phyloP scores from a whole-genome alignment of 352 stramenopile genomes.

The Pythium dissotocum region DNA sequence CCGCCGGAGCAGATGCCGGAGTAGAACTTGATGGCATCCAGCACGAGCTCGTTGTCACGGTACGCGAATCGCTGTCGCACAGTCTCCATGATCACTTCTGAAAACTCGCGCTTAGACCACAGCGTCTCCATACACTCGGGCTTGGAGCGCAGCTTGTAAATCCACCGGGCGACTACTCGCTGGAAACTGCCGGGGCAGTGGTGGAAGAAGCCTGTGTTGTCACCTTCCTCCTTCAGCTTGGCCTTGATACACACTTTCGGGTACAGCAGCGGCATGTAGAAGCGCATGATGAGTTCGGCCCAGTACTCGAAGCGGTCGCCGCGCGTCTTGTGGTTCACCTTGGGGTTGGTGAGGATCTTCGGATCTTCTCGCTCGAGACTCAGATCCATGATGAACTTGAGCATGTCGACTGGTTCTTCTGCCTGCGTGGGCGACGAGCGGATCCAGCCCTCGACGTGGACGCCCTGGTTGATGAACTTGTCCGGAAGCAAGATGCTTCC shows the following conservation, averaged over 20 bases:
- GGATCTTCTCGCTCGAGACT: conserved; percentile 77
- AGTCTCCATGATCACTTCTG: conserved; percentile 87
- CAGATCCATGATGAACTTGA: conserved; percentile 89
- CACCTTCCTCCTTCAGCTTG: conserved; percentile 81
- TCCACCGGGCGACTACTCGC: conserved; percentile 80
- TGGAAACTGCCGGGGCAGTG: conserved; percentile 88
- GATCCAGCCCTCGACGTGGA: conserved; percentile 87
- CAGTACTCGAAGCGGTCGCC: conserved; percentile 85
- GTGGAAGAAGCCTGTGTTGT: conserved; percentile 85
- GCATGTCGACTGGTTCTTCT: conserved; percentile 87
- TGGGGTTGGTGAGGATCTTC: conserved; percentile 40
- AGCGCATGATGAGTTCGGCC: conserved; percentile 87
- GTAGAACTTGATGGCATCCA: conserved; percentile 90
- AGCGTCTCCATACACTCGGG: conserved; percentile 84
- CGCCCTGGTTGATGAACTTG: conserved; percentile 81
- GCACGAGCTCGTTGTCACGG: conserved; percentile 77
- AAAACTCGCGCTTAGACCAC: conserved; percentile 77
- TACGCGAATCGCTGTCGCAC: conserved; percentile 86
- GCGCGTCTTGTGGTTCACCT: conserved; percentile 46
- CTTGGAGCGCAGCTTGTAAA: conserved; percentile 84
- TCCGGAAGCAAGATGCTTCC: conserved; percentile 79
- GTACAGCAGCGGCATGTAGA: conserved; percentile 89
- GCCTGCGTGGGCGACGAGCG: conserved; percentile 73
- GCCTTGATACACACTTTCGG: conserved; percentile 85
- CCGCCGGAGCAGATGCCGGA: conserved; percentile 72